phyloP scores from a whole-genome alignment of 2,329 filamentous ascomycete species.

The Exophiala spinifera region DNA sequence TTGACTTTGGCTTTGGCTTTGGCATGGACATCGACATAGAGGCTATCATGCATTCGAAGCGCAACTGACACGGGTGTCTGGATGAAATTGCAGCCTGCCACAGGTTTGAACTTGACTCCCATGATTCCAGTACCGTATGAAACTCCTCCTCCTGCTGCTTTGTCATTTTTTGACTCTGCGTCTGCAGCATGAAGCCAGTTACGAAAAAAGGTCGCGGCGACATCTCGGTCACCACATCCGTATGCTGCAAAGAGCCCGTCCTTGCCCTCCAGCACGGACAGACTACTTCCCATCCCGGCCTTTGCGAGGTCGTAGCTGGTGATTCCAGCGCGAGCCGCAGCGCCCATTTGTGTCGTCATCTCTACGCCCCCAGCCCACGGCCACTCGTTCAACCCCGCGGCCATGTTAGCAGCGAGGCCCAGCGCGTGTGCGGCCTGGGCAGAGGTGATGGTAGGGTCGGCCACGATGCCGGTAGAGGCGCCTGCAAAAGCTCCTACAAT shows the following conservation, averaged over 20 bases:
- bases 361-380: conserved; percentile 14
- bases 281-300: conserved; percentile 11
- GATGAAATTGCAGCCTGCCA: conserved; percentile 16
- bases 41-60: conserved; percentile 2
- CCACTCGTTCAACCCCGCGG: conserved; percentile 15
- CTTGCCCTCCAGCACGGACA: conserved; percentile 12
- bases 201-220: background rate
- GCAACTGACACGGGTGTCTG: conserved; percentile 14
- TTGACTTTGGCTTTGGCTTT: too few relatives aligned
- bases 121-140: conserved; percentile 10
- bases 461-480: conserved; percentile 1
- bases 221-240: background rate
- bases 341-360: conserved; percentile 16
- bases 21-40: too few relatives aligned
- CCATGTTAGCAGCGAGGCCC: conserved; percentile 10
- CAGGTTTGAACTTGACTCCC: conserved; percentile 15
- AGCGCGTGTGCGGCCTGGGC: conserved; percentile 2
- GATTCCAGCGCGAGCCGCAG: conserved; percentile 7
- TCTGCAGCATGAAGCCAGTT: background rate
- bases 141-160: background rate
- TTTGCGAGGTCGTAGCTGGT: conserved; percentile 12
- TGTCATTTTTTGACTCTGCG: conserved; percentile 6
- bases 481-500: conserved; percentile 12
- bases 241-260: conserved; percentile 14
- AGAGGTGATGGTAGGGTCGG: background rate